A percentile compares a stretch with the other conserved stretches of the same genome.
phyloP scores from a whole-genome alignment of 768 basidiomycete species.

The Rhizopogon vinicolor region DNA sequence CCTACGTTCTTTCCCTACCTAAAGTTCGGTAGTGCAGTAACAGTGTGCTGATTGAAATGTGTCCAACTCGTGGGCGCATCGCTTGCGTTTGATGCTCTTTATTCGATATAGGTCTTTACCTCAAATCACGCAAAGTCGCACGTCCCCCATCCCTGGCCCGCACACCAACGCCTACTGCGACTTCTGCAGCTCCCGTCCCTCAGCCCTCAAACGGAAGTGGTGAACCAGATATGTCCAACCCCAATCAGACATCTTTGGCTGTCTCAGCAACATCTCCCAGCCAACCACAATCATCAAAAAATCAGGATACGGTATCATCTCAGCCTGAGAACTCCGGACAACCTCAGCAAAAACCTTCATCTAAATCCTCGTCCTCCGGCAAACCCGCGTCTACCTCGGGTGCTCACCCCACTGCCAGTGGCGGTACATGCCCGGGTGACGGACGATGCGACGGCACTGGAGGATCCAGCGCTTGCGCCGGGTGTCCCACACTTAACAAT shows the following conservation, averaged over 20 bases:
- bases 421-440: conserved; percentile 95
- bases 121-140: conserved; percentile 75
- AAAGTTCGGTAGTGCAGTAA: conserved; percentile 30
- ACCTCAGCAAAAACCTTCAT: conserved; percentile 20
- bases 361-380: conserved; percentile 21
- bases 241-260: conserved; percentile 30
- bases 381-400: conserved; percentile 26
- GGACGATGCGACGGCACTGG: conserved; percentile 98
- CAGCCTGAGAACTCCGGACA: conserved; percentile 21
- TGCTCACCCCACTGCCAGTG: conserved; percentile 25
- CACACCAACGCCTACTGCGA: conserved; percentile 28
- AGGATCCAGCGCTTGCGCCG: conserved; percentile 87
- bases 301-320: conserved; percentile 22
- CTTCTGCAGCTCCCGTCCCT: conserved; percentile 26
- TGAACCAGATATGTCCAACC: conserved; percentile 32
- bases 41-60: conserved; percentile 36
- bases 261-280: conserved; percentile 16
- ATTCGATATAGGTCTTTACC: conserved; percentile 66
- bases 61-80: conserved; percentile 32
- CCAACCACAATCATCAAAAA: conserved; percentile 26
- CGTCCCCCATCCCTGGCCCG: conserved; percentile 59
- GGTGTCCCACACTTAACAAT: conserved; percentile 98
- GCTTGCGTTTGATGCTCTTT: conserved; percentile 27
- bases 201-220: conserved; percentile 29
- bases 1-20: conserved; percentile 26